These are phyloP conservation scores for Mortierella alpina DNA, from an alignment of 192 early-diverging fungal genomes.

Conservation along the genomic window DNA sequence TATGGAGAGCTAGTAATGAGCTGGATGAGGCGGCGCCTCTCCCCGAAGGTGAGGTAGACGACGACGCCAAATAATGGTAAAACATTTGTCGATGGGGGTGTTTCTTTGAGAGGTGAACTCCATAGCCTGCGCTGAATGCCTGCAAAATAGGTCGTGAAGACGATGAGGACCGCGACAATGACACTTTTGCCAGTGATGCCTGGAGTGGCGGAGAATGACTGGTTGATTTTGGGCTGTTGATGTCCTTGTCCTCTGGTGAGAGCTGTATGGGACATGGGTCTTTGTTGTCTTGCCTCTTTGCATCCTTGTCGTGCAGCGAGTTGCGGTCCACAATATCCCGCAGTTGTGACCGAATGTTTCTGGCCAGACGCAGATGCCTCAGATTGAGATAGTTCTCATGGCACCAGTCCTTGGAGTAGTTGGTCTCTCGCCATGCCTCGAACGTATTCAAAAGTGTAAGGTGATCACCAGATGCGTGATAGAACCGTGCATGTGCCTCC, in stretches of 20 bases:
- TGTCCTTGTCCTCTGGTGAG: not conserved
- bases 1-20: slow-evolving; percentile 90
- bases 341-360: slow-evolving; percentile 90
- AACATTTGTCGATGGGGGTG: slow-evolving; percentile 72
- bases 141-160: slow-evolving; percentile 73
- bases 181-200: not conserved
- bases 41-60: slow-evolving; percentile 41
- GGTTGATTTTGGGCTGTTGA: slow-evolving; percentile 16
- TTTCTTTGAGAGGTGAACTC: slow-evolving; percentile 94
- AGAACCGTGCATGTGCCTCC: slow-evolving; percentile 83
- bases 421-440: slow-evolving; percentile 78
- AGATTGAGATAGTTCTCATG: slow-evolving; percentile 89
- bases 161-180: slow-evolving; percentile 25
- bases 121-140: slow-evolving; percentile 91
- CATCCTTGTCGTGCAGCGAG: slow-evolving; percentile 53
- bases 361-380: slow-evolving; percentile 82
- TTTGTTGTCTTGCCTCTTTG: not conserved
- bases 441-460: slow-evolving; percentile 87
- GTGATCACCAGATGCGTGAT: slow-evolving; percentile 94
- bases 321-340: slow-evolving; percentile 88
- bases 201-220: not conserved
- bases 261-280: not conserved
- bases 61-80: slow-evolving; percentile 63
- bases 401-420: slow-evolving; percentile 86
- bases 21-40: slow-evolving; percentile 79